These are phyloP conservation scores for Ceratobasidium sp. DNA, from an alignment of 1,284 basidiomycete species.

Conservation along the genomic window DNA sequence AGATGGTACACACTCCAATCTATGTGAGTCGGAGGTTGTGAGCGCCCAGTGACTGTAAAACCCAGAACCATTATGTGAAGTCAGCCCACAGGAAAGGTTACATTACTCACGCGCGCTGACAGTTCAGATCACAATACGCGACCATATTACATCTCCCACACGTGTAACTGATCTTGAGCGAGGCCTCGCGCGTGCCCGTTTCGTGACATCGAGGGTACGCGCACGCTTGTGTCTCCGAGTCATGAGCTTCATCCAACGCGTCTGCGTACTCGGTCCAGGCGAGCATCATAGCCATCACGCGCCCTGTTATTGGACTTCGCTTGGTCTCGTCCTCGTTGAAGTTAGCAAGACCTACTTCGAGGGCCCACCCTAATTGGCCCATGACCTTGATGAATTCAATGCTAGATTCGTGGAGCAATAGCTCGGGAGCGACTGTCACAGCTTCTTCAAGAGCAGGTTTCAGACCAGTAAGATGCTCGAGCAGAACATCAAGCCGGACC, in stretches of 20 bases:
- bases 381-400: background rate
- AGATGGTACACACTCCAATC: background rate
- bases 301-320: background rate
- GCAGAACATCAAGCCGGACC: background rate
- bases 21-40: background rate
- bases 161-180: background rate
- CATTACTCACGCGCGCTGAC: slow-evolving; percentile 12
- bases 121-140: background rate
- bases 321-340: background rate
- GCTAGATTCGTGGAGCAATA: background rate
- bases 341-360: background rate
- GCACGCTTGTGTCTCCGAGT: background rate
- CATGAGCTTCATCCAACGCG: background rate
- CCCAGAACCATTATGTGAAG: background rate
- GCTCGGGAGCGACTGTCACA: background rate
- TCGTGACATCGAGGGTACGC: slow-evolving; percentile 4
- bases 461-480: background rate
- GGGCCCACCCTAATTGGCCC: background rate
- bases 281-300: background rate
- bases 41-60: background rate
- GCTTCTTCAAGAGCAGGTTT: background rate
- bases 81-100: background rate
- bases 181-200: too few species aligned
- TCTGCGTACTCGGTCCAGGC: background rate
- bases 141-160: slow-evolving; percentile 13